Evolutionary conservation across 129 eudicot genomes (phyloP).

Genomic region (sunflower (Helianthus annuus)): HanXRQr2.0-SUNRISE NC_035437.2:64787862-64788361

Average conservation of each 20-base stretch:
- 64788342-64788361: neutral
- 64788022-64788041: neutral
- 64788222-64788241: slow-evolving; percentile 27
- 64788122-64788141: slow-evolving; percentile 31
- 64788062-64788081: neutral
- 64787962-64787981: no score
- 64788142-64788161: slow-evolving; percentile 42
- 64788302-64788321: slow-evolving; percentile 1
- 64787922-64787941: no score
- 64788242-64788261: slow-evolving; percentile 11
- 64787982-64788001: neutral
- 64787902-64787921: no score
- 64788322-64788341: neutral
- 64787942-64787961: no score
- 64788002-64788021: neutral
- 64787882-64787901: no score
- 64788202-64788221: slow-evolving; percentile 24
- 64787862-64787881: no score
- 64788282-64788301: slow-evolving; percentile 16
- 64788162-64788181: slow-evolving; percentile 38
- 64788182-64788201: slow-evolving; percentile 37
- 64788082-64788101: slow-evolving; percentile 6
- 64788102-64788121: slow-evolving; percentile 42
- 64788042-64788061: neutral
- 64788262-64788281: slow-evolving; percentile 15